Evolutionary conservation across 768 basidiomycete species (phyloP).

Genomic region (Leucogyrophana mollusca): DNA sequence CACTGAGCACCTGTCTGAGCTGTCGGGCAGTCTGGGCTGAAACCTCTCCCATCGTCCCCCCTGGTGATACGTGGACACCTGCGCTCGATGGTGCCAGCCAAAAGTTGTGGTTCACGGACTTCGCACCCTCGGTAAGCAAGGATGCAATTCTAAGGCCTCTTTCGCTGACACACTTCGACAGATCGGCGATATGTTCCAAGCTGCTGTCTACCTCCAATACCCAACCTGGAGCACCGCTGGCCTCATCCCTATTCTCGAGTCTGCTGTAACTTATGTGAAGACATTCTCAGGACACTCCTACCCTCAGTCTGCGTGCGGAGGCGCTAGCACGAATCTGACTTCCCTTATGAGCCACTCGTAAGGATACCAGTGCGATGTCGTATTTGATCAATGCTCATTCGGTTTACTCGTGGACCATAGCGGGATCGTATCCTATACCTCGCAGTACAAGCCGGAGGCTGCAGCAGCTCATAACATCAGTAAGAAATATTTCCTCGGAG

Average conservation of each 20-base stretch:
- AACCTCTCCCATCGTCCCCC: slow-evolving; percentile 30
- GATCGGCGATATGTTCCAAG: slow-evolving; percentile 36
- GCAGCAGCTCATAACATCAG: slow-evolving; percentile 29
- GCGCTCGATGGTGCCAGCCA: slow-evolving; percentile 30
- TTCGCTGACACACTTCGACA: slow-evolving; percentile 6
- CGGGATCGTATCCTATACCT: slow-evolving; percentile 34
- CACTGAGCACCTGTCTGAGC: background rate
- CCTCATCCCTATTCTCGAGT: slow-evolving; percentile 28
- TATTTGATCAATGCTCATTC: background rate
- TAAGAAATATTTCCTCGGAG: slow-evolving; percentile 36
- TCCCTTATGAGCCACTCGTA: slow-evolving; percentile 36
- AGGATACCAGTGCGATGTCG: background rate
- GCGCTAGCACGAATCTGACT: slow-evolving; percentile 33
- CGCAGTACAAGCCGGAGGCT: slow-evolving; percentile 31
- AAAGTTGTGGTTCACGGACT: slow-evolving; percentile 29
- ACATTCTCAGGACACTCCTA: slow-evolving; percentile 36
- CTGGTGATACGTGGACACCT: slow-evolving; percentile 31
- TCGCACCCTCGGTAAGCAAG: slow-evolving; percentile 25
- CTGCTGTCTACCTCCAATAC: slow-evolving; percentile 31
- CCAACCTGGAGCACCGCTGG: slow-evolving; percentile 30
- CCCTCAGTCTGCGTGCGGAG: slow-evolving; percentile 36
- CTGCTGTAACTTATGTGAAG: slow-evolving; percentile 25
- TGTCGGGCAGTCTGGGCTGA: slow-evolving; percentile 26
- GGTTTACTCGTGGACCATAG: slow-evolving; percentile 12
- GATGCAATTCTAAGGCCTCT: background rate